Conservation (phyloP, 306 rosid species). For the Glycyrrhiza uralensis region DNA sequence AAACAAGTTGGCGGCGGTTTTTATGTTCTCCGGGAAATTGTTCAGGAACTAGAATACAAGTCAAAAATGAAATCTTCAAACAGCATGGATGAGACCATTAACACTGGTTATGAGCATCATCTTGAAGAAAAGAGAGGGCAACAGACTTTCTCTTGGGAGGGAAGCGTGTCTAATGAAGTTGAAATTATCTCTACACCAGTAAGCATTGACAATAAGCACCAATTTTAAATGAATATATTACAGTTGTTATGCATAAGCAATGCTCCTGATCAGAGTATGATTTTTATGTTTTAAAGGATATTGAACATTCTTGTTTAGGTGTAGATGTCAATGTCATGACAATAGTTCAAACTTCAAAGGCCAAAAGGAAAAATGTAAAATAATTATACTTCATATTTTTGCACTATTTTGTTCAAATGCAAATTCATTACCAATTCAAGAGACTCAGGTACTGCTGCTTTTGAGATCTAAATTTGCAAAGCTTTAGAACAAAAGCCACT, state of each 20-base stretch:
- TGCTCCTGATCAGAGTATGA: neutral
- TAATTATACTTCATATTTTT: neutral
- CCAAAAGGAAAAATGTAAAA: neutral
- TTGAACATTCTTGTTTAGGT: constrained; percentile 8
- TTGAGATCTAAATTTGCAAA: neutral
- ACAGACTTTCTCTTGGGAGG: constrained; percentile 11
- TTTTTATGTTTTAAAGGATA: neutral
- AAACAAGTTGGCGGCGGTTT: constrained; percentile 62
- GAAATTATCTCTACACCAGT: constrained; percentile 30
- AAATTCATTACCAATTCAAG: neutral
- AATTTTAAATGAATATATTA: neutral
- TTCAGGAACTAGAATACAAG: constrained; percentile 52
- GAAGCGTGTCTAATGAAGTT: constrained; percentile 28
- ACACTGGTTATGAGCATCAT: constrained; percentile 20
- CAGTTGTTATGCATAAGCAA: constrained; percentile 15
- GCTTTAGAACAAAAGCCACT: neutral
- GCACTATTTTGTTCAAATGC: neutral
- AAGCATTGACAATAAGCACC: constrained; percentile 25
- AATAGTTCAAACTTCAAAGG: neutral
- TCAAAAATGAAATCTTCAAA: constrained; percentile 30
- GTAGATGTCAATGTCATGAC: neutral
- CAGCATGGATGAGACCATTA: neutral
- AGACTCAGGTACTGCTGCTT: neutral
- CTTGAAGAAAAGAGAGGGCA: constrained; percentile 32
- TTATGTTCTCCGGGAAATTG: constrained; percentile 47